These are phyloP conservation scores for Endocarpon pusillum DNA, from an alignment of 495 filamentous ascomycete genomes.

Conservation along the genomic window DNA sequence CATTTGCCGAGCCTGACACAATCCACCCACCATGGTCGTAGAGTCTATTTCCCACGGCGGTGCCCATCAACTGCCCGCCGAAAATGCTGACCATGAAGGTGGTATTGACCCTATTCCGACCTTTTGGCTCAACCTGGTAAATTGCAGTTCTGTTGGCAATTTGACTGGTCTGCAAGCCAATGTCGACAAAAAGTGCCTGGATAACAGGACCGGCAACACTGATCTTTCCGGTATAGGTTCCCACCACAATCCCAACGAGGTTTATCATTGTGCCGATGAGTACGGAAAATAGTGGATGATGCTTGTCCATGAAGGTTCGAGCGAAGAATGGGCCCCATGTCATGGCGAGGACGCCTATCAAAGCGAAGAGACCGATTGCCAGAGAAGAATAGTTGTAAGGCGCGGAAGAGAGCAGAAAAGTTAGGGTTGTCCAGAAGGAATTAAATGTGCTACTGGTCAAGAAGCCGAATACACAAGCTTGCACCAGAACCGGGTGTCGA, in stretches of 20 bases:
- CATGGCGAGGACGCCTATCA: slow-evolving; percentile 59
- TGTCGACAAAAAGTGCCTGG: slow-evolving; percentile 54
- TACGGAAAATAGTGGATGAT: slow-evolving; percentile 47
- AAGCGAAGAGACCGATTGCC: slow-evolving; percentile 58
- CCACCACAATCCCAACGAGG: slow-evolving; percentile 46
- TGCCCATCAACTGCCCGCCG: slow-evolving; percentile 60
- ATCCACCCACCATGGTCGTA: slow-evolving; percentile 59
- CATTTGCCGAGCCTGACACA: slow-evolving; percentile 45
- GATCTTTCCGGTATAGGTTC: slow-evolving; percentile 47
- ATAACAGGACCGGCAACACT: slow-evolving; percentile 59
- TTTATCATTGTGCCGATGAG: slow-evolving; percentile 40
- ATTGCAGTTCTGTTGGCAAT: slow-evolving; percentile 59
- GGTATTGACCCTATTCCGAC: slow-evolving; percentile 64
- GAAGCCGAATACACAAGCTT: slow-evolving; percentile 43
- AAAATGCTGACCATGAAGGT: slow-evolving; percentile 66
- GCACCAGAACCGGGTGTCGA: slow-evolving; percentile 49
- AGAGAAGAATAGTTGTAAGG: slow-evolving; percentile 53
- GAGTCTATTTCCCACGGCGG: slow-evolving; percentile 50
- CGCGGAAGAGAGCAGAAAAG: slow-evolving; percentile 51
- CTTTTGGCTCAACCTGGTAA: slow-evolving; percentile 53
- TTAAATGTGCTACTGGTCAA: slow-evolving; percentile 42
- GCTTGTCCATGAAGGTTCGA: slow-evolving; percentile 50
- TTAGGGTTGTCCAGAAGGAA: slow-evolving; percentile 70
- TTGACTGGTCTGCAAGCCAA: slow-evolving; percentile 58
- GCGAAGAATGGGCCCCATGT: slow-evolving; percentile 48